Conservation (phyloP, 2,329 filamentous ascomycete genomes). For the Colletotrichum sp. region DNA sequence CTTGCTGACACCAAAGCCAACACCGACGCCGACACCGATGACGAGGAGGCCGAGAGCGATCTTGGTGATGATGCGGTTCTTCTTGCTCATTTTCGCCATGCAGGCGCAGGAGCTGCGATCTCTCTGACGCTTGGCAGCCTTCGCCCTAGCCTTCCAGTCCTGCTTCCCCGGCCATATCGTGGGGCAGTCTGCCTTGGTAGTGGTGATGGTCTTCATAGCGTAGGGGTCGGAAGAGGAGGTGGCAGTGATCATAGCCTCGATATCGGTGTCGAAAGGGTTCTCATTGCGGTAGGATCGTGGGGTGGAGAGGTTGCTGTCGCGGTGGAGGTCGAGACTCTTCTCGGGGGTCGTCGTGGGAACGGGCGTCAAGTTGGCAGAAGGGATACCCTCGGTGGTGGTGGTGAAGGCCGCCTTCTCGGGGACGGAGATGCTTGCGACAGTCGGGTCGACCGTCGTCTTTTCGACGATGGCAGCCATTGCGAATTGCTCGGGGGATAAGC, state of each 20-base stretch:
- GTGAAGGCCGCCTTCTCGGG: conserved; percentile 17
- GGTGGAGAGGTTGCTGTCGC: conserved; percentile 45
- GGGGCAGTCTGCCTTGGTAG: conserved; percentile 53
- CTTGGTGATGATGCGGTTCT: conserved; percentile 59
- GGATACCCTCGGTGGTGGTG: background rate
- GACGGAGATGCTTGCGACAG: conserved; percentile 2
- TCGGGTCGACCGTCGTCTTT: background rate
- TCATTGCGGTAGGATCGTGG: conserved; percentile 44
- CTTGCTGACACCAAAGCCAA: conserved; percentile 67
- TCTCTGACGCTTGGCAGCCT: conserved; percentile 53
- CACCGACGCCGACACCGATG: conserved; percentile 56
- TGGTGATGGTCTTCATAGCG: conserved; percentile 36
- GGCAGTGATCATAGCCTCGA: conserved; percentile 56
- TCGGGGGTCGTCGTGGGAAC: conserved; percentile 21
- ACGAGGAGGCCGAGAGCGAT: conserved; percentile 57
- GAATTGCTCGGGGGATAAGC: background rate
- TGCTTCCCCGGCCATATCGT: conserved; percentile 63
- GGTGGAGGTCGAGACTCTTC: conserved; percentile 31
- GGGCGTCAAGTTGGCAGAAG: conserved; percentile 10
- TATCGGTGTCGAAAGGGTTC: conserved; percentile 63
- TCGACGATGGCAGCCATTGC: conserved; percentile 10
- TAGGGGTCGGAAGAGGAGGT: conserved; percentile 33
- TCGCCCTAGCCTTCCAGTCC: conserved; percentile 65
- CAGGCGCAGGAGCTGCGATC: conserved; percentile 54
- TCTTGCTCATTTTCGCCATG: conserved; percentile 57